phyloP scores from a whole-genome alignment of 345 rosid species.

The Anastatica hierochuntica region DNA sequence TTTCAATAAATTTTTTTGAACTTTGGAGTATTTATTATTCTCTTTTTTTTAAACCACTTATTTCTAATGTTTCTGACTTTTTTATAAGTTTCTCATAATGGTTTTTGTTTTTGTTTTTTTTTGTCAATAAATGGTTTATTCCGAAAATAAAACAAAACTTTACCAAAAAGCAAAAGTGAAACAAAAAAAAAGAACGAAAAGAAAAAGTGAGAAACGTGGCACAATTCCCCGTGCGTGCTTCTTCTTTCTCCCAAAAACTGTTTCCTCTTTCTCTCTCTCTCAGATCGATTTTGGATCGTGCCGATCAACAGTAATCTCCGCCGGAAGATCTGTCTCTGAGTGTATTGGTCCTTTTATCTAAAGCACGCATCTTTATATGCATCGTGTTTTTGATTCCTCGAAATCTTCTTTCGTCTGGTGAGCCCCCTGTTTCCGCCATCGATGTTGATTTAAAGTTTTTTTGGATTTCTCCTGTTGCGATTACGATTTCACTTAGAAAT shows the following conservation, averaged over 20 bases:
- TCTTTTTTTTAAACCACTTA: too few relatives aligned
- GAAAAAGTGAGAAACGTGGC: constrained; percentile 31
- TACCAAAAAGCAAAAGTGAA: constrained; percentile 18
- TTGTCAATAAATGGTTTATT: too few relatives aligned
- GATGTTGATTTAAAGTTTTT: neutral
- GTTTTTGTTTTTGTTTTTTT: too few relatives aligned
- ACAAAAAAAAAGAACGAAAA: neutral
- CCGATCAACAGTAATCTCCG: constrained; percentile 19
- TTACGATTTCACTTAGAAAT: neutral
- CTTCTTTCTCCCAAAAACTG: constrained; percentile 10
- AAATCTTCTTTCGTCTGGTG: neutral
- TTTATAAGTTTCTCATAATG: too few relatives aligned
- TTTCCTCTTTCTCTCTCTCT: constrained; percentile 9
- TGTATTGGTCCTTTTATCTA: neutral
- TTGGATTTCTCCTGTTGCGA: neutral
- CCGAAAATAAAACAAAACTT: constrained; percentile 7
- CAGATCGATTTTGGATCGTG: constrained; percentile 12
- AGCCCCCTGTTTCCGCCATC: constrained; percentile 5
- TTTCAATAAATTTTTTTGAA: too few relatives aligned
- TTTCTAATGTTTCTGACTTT: too few relatives aligned
- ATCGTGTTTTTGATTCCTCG: constrained; percentile 2
- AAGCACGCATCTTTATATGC: neutral
- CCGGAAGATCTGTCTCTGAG: constrained; percentile 1
- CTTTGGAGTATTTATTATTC: too few relatives aligned
- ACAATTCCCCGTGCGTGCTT: constrained; percentile 48